These are phyloP conservation scores for Auricularia auricula-judae DNA, from an alignment of 768 basidiomycete species.

Conservation along the genomic window DNA sequence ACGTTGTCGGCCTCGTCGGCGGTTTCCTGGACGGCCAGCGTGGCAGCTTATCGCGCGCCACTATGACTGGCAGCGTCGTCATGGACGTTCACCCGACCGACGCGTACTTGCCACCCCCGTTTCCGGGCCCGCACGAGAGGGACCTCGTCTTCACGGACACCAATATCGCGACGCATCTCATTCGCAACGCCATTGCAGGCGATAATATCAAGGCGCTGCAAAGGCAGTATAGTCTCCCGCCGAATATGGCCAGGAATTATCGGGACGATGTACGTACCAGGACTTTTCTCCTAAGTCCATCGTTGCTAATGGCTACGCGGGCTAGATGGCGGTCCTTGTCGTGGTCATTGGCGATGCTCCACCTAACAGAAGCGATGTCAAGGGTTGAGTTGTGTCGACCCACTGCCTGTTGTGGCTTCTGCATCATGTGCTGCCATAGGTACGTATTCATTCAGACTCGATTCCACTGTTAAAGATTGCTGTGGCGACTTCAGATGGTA, in stretches of 20 bases:
- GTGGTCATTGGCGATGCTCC: not conserved
- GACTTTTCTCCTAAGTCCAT: not conserved
- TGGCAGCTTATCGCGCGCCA: slow-evolving; percentile 46
- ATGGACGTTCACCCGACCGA: slow-evolving; percentile 25
- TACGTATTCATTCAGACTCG: too few species aligned
- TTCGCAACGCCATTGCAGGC: slow-evolving; percentile 89
- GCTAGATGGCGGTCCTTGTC: not conserved
- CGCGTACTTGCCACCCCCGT: slow-evolving; percentile 25
- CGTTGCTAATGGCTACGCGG: not conserved
- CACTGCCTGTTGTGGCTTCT: too few species aligned
- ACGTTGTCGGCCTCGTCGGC: slow-evolving; percentile 78
- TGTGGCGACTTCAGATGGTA: too few species aligned
- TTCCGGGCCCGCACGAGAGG: slow-evolving; percentile 50
- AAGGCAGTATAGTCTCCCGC: not conserved
- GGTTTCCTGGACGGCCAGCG: slow-evolving; percentile 66
- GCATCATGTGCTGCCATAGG: too few species aligned
- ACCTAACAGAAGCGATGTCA: not conserved
- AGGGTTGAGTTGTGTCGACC: not conserved
- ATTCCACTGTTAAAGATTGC: too few species aligned
- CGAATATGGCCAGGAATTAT: not conserved
- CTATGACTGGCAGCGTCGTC: slow-evolving; percentile 27
- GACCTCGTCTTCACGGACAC: slow-evolving; percentile 41
- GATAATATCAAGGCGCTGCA: not conserved
- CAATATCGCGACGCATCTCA: slow-evolving; percentile 70
- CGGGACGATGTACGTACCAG: not conserved